Evolutionary conservation across 2,329 filamentous ascomycete genomes (phyloP), one percentile per base, ranked within the genome.

Genomic region (Biscogniauxia marginata): DNA sequence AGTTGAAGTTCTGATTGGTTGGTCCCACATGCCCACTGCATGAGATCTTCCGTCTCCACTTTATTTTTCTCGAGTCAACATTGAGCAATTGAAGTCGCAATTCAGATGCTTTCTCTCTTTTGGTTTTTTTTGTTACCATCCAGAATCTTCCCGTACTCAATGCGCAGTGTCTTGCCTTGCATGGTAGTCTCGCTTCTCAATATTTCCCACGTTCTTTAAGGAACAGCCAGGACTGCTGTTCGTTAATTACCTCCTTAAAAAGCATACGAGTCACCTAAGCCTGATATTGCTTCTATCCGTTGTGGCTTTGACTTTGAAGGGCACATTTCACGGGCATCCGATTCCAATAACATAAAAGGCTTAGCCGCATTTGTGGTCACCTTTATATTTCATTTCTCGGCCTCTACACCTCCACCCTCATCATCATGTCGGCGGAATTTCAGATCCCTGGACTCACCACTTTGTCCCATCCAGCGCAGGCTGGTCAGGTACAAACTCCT

Each of bases 391-490:
- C 7, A 45, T 13, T 6, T 45, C 16, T 45, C 43, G 6, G 7
- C 19, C 43, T 7, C 16, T 20, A 6, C 5, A 45, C 16, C 7
- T 7, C 16, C 16, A 18, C 16, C 18, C 24, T 45, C 13, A 3
- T 50, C 50, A 54, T 44, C 8, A 68, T 67, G 65, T 58, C 63
- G 50, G 55, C 53, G 18, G 51, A 50, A 16, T 59, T 65, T 52
- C 59, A 65, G 46, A 71, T 71, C 46, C 70, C 70, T 13, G 70
- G 70, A 24, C 59, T 71, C 22, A 61, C 59, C 49, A 63, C 63
- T 8, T 57, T 63, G 19, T 62, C 57, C 23, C 59, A 53, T 23
- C 44, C 64, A 43, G 21, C 46, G 21, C 43, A 53, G 49, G 13
- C 30, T 16, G 45, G 18, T 21, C 50, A 39, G 18, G 34, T 53